Evolutionary conservation across 2,329 filamentous ascomycete genomes (phyloP).

Genomic region (Kalaharituber pfeilii): DNA sequence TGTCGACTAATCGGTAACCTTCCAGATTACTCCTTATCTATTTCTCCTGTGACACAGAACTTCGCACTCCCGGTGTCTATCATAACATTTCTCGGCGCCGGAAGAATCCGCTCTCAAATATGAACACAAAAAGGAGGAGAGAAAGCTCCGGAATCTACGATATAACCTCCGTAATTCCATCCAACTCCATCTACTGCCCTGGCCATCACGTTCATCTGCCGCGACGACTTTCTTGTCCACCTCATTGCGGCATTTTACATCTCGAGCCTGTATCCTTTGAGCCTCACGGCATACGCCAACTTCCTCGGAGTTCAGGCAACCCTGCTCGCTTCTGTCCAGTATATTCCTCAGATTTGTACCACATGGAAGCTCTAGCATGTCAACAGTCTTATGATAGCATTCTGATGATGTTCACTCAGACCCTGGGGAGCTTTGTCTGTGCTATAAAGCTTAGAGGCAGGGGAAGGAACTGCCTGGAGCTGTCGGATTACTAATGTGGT

Average conservation of each 20-base stretch:
- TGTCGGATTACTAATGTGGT: constrained; percentile 85
- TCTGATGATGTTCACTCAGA: constrained; percentile 96
- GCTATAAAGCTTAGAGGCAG: constrained; percentile 63
- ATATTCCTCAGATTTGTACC: constrained; percentile 86
- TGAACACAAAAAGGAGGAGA: no score
- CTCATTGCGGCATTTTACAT: constrained; percentile 43
- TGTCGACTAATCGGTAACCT: not conserved
- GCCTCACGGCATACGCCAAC: constrained; percentile 70
- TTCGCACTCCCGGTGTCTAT: constrained; percentile 34
- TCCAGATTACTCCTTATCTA: constrained; percentile 64
- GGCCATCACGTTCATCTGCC: constrained; percentile 51
- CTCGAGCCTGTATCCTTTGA: constrained; percentile 33
- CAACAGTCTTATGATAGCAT: constrained; percentile 84
- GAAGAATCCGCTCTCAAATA: no score
- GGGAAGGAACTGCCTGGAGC: constrained; percentile 74
- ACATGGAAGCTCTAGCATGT: constrained; percentile 74
- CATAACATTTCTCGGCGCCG: constrained; percentile 27
- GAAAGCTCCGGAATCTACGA: constrained; percentile 19
- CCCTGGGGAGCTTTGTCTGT: constrained; percentile 79
- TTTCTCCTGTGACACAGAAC: constrained; percentile 55
- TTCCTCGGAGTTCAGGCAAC: constrained; percentile 68
- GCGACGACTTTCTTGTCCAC: constrained; percentile 56
- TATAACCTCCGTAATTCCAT: constrained; percentile 32
- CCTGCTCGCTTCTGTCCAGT: constrained; percentile 68
- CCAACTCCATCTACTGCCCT: constrained; percentile 65